Conservation (phyloP, 768 basidiomycete species). For the Suillus americanus region DNA sequence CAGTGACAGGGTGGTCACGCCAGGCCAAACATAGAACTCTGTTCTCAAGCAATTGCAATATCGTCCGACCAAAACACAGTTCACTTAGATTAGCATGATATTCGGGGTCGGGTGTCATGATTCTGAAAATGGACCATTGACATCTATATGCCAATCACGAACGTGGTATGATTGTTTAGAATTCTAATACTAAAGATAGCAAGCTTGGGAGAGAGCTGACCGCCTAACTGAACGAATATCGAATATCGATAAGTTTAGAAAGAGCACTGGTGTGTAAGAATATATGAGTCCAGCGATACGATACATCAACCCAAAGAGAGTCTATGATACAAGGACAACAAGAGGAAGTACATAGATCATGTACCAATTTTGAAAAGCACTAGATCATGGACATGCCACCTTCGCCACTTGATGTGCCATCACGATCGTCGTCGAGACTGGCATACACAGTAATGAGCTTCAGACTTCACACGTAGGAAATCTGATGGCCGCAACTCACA, state of each 20-base stretch:
- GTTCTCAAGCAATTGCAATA: neutral
- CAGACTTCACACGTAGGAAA: conserved; percentile 6
- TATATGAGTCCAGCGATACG: neutral
- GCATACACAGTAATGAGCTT: conserved; percentile 13
- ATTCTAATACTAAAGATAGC: conserved; percentile 14
- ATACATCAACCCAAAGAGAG: neutral
- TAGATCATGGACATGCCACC: conserved; percentile 40
- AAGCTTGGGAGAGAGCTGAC: conserved; percentile 11
- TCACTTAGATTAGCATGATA: neutral
- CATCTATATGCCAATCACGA: neutral
- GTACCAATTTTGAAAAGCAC: neutral
- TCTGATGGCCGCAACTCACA: conserved; percentile 45
- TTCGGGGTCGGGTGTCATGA: neutral
- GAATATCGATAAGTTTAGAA: conserved; percentile 11
- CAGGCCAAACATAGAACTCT: neutral
- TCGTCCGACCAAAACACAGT: neutral
- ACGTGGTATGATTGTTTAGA: neutral
- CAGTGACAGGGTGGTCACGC: neutral
- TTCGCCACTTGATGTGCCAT: conserved; percentile 58
- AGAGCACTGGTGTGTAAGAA: neutral
- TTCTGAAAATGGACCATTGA: neutral
- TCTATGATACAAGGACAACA: conserved; percentile 5
- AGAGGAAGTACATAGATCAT: neutral
- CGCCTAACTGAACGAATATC: conserved; percentile 6
- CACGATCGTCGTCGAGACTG: conserved; percentile 71